Evolutionary conservation across 2,329 filamentous ascomycete species (phyloP).

Genomic region (Phyllosticta citribraziliensis): DNA sequence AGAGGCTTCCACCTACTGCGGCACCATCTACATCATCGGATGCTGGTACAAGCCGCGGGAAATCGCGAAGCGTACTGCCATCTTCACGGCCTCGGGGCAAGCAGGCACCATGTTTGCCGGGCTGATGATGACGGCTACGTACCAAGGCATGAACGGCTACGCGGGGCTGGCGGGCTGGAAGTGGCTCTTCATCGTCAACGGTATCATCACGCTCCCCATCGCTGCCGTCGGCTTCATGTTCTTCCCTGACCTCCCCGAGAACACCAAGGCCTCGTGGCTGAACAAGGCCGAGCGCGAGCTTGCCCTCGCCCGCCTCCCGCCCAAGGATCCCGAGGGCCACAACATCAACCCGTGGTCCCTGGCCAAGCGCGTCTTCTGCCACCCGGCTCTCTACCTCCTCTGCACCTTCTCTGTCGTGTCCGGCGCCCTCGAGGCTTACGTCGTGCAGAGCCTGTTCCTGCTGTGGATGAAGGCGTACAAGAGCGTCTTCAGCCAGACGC

Average conservation of each 20-base stretch:
- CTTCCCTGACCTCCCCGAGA: constrained; percentile 22
- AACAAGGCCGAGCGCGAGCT: constrained; percentile 20
- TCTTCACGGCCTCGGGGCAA: constrained; percentile 22
- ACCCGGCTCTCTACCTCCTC: constrained; percentile 24
- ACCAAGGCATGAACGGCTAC: constrained; percentile 17
- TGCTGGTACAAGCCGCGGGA: constrained; percentile 22
- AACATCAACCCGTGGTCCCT: constrained; percentile 19
- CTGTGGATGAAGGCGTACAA: constrained; percentile 23
- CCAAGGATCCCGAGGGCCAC: constrained; percentile 18
- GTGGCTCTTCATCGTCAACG: constrained; percentile 23
- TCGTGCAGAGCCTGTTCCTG: constrained; percentile 17
- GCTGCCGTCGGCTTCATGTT: constrained; percentile 20
- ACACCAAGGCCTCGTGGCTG: constrained; percentile 13
- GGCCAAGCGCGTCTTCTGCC: constrained; percentile 15
- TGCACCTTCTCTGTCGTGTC: constrained; percentile 29
- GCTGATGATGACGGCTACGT: constrained; percentile 25
- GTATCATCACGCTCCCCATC: constrained; percentile 21
- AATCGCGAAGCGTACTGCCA: constrained; percentile 22
- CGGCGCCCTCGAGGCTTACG: constrained; percentile 26
- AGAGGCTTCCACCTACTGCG: constrained; percentile 21
- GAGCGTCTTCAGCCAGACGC: constrained; percentile 31
- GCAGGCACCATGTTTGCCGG: constrained; percentile 24
- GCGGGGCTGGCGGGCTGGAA: constrained; percentile 20
- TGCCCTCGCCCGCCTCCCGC: constrained; percentile 19
- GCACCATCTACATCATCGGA: constrained; percentile 22